Conservation (phyloP, 208 protist species). For the Leishmania braziliensis region DNA sequence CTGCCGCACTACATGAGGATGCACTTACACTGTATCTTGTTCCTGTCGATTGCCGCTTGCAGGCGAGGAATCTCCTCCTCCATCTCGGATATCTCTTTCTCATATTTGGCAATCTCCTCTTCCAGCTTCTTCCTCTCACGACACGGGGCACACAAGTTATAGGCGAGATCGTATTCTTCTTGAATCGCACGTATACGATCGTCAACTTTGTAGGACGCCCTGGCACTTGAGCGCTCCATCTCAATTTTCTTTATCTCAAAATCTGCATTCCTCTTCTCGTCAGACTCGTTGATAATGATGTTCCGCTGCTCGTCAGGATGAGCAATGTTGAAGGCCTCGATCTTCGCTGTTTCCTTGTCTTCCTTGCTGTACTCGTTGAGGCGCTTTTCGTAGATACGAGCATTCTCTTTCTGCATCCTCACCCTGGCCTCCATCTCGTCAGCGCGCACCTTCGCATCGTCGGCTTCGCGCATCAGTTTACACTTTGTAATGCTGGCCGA, state of each 20-base stretch:
- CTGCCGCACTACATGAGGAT: conserved; percentile 51
- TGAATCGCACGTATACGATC: conserved; percentile 35
- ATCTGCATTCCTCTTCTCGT: conserved; percentile 23
- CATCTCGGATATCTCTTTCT: conserved; percentile 64
- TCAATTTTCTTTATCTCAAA: conserved; percentile 37
- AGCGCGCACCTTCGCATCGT: conserved; percentile 48
- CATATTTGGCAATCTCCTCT: conserved; percentile 44
- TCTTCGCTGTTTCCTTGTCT: conserved; percentile 42
- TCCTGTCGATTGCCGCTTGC: conserved; percentile 54
- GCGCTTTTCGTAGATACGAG: conserved; percentile 26
- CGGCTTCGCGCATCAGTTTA: conserved; percentile 34
- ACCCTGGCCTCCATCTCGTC: conserved; percentile 51
- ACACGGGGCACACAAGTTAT: conserved; percentile 30
- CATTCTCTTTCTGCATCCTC: conserved; percentile 36
- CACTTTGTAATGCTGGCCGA: conserved; percentile 25
- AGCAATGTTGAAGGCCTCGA: conserved; percentile 63
- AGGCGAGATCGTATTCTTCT: conserved; percentile 53
- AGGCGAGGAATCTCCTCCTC: conserved; percentile 54
- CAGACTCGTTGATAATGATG: conserved; percentile 35
- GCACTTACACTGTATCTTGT: conserved; percentile 59
- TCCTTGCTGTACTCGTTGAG: conserved; percentile 39
- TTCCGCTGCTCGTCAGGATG: conserved; percentile 51
- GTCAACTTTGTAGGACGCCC: conserved; percentile 21
- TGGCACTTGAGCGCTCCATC: conserved; percentile 25
- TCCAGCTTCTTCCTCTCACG: conserved; percentile 52